These are phyloP conservation scores for Gentiana straminea DNA, from an alignment of 257 asterid species.

Conservation along the genomic window DNA sequence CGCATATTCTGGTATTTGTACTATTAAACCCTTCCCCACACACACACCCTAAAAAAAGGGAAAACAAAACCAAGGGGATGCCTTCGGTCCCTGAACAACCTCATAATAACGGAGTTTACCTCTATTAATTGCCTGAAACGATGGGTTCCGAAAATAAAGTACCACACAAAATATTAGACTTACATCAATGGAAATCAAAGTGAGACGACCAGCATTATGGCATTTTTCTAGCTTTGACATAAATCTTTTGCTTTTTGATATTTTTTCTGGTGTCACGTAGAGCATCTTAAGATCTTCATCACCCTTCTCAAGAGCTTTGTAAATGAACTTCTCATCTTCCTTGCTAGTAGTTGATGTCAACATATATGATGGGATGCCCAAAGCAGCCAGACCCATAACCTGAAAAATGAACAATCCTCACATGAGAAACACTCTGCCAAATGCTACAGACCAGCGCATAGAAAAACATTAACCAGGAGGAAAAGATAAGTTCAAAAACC, in stretches of 20 bases:
- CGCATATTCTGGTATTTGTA: too few species aligned
- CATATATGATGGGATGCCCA: constrained; percentile 82
- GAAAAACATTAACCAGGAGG: neutral
- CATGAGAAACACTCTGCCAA: neutral
- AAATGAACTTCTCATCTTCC: constrained; percentile 83
- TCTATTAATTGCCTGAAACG: neutral
- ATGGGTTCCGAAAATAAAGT: neutral
- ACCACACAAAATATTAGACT: constrained; percentile 18
- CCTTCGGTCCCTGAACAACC: too few species aligned
- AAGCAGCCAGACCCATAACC: constrained; percentile 93
- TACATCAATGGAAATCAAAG: constrained; percentile 91
- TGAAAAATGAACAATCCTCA: constrained; percentile 26
- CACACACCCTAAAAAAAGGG: too few species aligned
- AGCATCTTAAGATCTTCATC: constrained; percentile 71
- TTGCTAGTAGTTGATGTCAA: constrained; percentile 73
- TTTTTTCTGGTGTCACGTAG: constrained; percentile 95
- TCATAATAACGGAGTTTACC: too few species aligned
- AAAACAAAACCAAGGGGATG: too few species aligned
- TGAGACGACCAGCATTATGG: constrained; percentile 84
- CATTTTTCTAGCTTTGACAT: constrained; percentile 97
- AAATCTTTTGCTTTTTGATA: constrained; percentile 96
- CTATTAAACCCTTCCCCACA: too few species aligned
- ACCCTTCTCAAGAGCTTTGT: constrained; percentile 87
- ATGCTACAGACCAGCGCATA: constrained; percentile 4
- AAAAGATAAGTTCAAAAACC: constrained; percentile 21